Percentiles rank a stretch among this genome's conserved stretches.
Evolutionary conservation across 495 filamentous ascomycete genomes (phyloP).

Genomic region (Lasiosphaeria miniovina): DNA sequence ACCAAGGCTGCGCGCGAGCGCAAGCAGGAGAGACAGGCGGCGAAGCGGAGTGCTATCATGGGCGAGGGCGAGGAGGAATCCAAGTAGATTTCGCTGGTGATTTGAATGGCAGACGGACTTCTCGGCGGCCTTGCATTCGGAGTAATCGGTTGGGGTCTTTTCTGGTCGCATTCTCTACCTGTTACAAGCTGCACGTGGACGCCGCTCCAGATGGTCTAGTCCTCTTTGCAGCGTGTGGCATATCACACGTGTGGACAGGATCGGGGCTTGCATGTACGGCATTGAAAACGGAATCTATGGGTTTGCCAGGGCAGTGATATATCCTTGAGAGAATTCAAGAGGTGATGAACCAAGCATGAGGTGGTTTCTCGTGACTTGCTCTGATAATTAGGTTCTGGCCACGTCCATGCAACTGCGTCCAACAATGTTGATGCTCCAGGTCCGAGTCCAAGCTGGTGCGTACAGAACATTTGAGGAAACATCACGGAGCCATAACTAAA

Average conservation of each 20-base stretch:
- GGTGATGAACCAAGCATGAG: too few species aligned
- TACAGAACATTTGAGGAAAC: too few species aligned
- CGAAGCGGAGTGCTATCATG: slow-evolving; percentile 82
- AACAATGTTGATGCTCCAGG: too few species aligned
- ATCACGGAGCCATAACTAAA: too few species aligned
- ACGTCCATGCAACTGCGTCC: too few species aligned
- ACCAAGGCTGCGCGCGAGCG: slow-evolving; percentile 99
- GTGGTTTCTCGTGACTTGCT: too few species aligned
- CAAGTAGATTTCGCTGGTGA: slow-evolving; percentile 35
- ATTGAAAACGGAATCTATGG: slow-evolving; percentile 57
- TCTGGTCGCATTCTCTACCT: slow-evolving; percentile 45
- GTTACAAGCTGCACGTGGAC: slow-evolving; percentile 31
- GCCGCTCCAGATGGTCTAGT: slow-evolving; percentile 17
- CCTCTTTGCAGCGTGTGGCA: slow-evolving; percentile 24
- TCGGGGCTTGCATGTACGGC: slow-evolving; percentile 48
- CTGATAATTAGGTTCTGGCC: background rate
- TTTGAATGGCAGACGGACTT: slow-evolving; percentile 39
- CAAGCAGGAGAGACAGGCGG: slow-evolving; percentile 79
- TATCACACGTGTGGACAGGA: slow-evolving; percentile 20
- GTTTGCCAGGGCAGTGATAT: slow-evolving; percentile 31
- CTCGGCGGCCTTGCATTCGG: slow-evolving; percentile 52
- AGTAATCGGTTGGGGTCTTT: slow-evolving; percentile 55
- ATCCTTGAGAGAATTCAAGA: too few species aligned
- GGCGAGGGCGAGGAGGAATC: slow-evolving; percentile 68
- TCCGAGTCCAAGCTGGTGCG: too few species aligned